Evolutionary conservation across 495 filamentous ascomycete genomes (phyloP), one percentile per base, ranked within the genome.

Genomic region (Cercophora scortea): DNA sequence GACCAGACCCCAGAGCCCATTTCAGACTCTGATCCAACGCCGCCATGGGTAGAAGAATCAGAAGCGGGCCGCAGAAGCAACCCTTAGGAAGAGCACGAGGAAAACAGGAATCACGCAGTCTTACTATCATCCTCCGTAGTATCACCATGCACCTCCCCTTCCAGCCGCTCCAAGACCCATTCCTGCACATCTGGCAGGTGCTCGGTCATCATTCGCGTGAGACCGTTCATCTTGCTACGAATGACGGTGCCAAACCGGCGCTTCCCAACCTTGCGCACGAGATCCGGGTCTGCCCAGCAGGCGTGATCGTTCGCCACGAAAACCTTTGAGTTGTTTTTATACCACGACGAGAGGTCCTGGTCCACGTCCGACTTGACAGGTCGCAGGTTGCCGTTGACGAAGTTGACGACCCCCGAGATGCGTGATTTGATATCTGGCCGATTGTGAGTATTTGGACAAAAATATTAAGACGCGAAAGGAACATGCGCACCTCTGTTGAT

Each of bases 291-390:
- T 13, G 63, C 67, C 89, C 89, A 95, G 54, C 86, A 81, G 8
- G 79, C 77, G 58, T 95, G 90, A 42, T 81, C 71, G 25, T 74
- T 70, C 0, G 82, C 74, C 19, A 95, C 87, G 58, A 85, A 91
- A 51, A 94, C 83, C 2, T 79, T 71, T 0, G 85, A 88, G 64
- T 87, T 80, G 60, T 83, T 71, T 57, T 79, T 82, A 59, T 89
- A 90, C 87, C 87, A 90, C 35, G 73, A 70, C 12, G 83, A 85
- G 0, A 89, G 72, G 53, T 79, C 79, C 4, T 70, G 63, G 52
- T 86, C 82, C 1, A 79, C 83, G 53, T 82, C 72, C 1, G 82
- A 85, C 52, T 80, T 79, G 48, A 89, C 74, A 0, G 85, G 79
- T 2, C 82, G 80, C n/a, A 88, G 70, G 34, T 79, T 76, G 32